Percentiles rank a stretch among this genome's conserved stretches.
Conservation (phyloP, 495 filamentous ascomycete species). For the Annulohypoxylon stygium region DNA sequence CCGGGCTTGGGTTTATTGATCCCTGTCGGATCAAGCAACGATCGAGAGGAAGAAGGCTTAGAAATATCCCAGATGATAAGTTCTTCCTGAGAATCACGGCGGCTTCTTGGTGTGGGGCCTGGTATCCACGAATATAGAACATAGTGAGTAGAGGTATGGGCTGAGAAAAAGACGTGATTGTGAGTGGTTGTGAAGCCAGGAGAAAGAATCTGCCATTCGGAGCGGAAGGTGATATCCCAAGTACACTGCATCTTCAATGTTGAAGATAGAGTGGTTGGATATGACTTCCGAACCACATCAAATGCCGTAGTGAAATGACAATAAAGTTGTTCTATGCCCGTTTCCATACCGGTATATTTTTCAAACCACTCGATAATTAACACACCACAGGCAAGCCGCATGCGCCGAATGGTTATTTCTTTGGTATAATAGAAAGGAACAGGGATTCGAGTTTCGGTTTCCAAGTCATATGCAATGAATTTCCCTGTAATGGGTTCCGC, state of each 20-base stretch:
- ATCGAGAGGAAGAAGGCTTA: slow-evolving; percentile 64
- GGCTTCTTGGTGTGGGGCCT: slow-evolving; percentile 67
- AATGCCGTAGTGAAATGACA: slow-evolving; percentile 76
- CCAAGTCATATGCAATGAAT: slow-evolving; percentile 69
- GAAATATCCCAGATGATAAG: slow-evolving; percentile 78
- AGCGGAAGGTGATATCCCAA: slow-evolving; percentile 69
- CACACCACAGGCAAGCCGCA: slow-evolving; percentile 68
- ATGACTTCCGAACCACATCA: slow-evolving; percentile 57
- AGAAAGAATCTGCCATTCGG: slow-evolving; percentile 77
- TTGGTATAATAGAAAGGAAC: slow-evolving; percentile 67
- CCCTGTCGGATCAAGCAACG: slow-evolving; percentile 67
- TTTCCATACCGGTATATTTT: slow-evolving; percentile 66
- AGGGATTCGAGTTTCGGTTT: slow-evolving; percentile 56
- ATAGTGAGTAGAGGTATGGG: slow-evolving; percentile 73
- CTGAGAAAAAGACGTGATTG: slow-evolving; percentile 73
- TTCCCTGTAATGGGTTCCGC: slow-evolving; percentile 54
- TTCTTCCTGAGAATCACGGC: slow-evolving; percentile 70
- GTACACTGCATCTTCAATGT: slow-evolving; percentile 30
- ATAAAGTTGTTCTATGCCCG: slow-evolving; percentile 64
- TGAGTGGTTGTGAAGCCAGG: slow-evolving; percentile 71
- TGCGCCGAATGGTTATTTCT: slow-evolving; percentile 68
- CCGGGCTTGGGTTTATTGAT: slow-evolving; percentile 50
- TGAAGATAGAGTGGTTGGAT: not conserved
- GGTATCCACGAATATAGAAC: slow-evolving; percentile 77
- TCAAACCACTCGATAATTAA: slow-evolving; percentile 78